Percentiles rank a stretch among this genome's conserved stretches.
Conservation (phyloP, 495 filamentous ascomycete genomes). For the Aspergillus campestris region DNA sequence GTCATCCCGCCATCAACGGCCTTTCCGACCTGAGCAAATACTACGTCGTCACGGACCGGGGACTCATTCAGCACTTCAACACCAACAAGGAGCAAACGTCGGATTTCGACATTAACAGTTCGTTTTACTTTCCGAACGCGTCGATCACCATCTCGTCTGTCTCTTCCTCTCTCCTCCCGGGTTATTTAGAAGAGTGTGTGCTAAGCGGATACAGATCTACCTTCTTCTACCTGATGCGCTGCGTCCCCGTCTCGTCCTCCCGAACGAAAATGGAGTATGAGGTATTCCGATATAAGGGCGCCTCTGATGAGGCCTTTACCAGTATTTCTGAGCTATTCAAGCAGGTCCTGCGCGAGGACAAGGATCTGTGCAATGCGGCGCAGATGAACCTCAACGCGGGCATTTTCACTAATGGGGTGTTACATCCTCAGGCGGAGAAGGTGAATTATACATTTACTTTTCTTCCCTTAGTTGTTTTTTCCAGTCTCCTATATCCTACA, state of each 20-base stretch:
- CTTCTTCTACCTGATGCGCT: constrained; percentile 24
- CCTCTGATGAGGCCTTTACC: constrained; percentile 25
- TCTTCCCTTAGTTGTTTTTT: no score
- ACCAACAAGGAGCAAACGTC: constrained; percentile 27
- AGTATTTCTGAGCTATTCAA: constrained; percentile 29
- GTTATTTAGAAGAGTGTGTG: background rate
- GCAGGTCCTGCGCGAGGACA: constrained; percentile 32
- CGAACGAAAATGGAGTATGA: constrained; percentile 39
- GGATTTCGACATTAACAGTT: constrained; percentile 29
- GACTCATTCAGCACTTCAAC: constrained; percentile 37
- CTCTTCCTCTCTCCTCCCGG: no score
- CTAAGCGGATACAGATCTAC: constrained; percentile 1
- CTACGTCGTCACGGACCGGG: constrained; percentile 31
- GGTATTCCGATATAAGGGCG: constrained; percentile 31
- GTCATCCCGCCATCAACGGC: constrained; percentile 39
- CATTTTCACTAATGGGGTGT: constrained; percentile 40
- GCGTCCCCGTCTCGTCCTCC: constrained; percentile 43
- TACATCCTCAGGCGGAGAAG: constrained; percentile 44
- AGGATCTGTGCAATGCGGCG: constrained; percentile 27
- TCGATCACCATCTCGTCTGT: constrained; percentile 42
- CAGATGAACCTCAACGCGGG: constrained; percentile 42
- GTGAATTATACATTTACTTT: no score
- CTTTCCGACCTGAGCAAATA: constrained; percentile 37
- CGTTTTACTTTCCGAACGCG: constrained; percentile 38
- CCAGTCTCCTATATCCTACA: no score